Base-by-base conservation (phyloP, 108 stramenopile genomes). In the Fistulifera pelliculosa region DNA sequence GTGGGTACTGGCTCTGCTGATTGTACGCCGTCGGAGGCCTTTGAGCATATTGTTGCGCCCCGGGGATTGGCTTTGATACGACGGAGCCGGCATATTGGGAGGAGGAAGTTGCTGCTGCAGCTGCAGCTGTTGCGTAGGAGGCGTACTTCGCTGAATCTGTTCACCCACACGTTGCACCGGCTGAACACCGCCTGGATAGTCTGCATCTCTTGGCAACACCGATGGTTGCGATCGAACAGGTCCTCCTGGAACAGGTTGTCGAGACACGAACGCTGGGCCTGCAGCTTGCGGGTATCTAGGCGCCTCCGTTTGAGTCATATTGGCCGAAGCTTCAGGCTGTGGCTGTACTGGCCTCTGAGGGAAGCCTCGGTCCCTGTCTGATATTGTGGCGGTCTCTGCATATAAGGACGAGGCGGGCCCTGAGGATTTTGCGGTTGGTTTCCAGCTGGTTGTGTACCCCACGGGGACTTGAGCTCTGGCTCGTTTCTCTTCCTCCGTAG, bases 21-120 rank as follows among this genome's bases (percentile, higher is more conserved):
- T n/a, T n/a, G n/a, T 48, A 31, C 22, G 42, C 64, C 40, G 58
- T 60, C n/a, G 47, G 55, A 31, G 59, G 65, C 17, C 42, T 57
- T 45, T 45, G 65, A 12, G 50, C 52, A 4, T 48, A 52, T 18
- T 54, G 52, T 15, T 26, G 54, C 44, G n/a, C n/a, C n/a, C n/a
- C n/a, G n/a, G n/a, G 31, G 31, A 35, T 35, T 35, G 31, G 8
- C 31, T 35, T 35, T 42, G 61, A 6, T n/a, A 17, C 17, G 31
- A 10, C 22, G 1, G 58, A 31, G 48, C 47, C 22, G 47, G 70
- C 39, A 8, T 19, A n/a, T 38, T 21, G 3, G 47, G 13, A 50
- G 47, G 59, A 49, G 25, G 44, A 16, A 23, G 22, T 49, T 60
- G 58, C 17, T 21, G 58, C n/a, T n/a, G n/a, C n/a, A n/a, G n/a